Conservation (phyloP, 2,329 filamentous ascomycete species). For the Rugonectria rugulosa region DNA sequence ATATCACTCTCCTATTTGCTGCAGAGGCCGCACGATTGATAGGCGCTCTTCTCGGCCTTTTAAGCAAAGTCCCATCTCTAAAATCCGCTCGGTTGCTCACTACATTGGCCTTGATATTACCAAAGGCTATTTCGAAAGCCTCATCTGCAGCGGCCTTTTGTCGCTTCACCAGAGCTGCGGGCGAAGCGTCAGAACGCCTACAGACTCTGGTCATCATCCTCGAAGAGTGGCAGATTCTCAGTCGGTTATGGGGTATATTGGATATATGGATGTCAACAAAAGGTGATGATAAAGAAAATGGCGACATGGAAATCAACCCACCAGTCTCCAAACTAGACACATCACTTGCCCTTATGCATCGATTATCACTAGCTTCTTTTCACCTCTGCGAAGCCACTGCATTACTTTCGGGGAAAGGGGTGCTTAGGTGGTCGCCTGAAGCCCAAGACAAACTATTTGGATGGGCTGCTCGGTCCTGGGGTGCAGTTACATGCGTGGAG, state of each 20-base stretch:
- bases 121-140: too few species aligned
- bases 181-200: neutral
- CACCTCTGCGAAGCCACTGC: constrained; percentile 15
- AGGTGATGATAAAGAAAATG: neutral
- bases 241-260: constrained; percentile 15
- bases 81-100: neutral
- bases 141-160: neutral
- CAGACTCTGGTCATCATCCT: constrained; percentile 12
- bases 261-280: constrained; percentile 18
- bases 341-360: neutral
- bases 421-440: constrained; percentile 8
- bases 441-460: constrained; percentile 1
- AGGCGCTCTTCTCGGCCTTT: constrained; percentile 5
- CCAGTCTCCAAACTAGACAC: neutral
- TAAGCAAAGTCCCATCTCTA: neutral
- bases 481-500: constrained; percentile 9
- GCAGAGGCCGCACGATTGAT: constrained; percentile 11
- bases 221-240: constrained; percentile 22
- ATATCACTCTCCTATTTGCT: constrained; percentile 13
- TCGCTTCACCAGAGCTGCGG: neutral
- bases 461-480: constrained; percentile 13
- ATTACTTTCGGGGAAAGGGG: constrained; percentile 1
- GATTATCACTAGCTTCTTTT: constrained; percentile 4
- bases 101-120: too few species aligned
- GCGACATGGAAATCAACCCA: neutral